Conservation (phyloP, 1,284 basidiomycete genomes). For the Cryptococcus sp. region DNA sequence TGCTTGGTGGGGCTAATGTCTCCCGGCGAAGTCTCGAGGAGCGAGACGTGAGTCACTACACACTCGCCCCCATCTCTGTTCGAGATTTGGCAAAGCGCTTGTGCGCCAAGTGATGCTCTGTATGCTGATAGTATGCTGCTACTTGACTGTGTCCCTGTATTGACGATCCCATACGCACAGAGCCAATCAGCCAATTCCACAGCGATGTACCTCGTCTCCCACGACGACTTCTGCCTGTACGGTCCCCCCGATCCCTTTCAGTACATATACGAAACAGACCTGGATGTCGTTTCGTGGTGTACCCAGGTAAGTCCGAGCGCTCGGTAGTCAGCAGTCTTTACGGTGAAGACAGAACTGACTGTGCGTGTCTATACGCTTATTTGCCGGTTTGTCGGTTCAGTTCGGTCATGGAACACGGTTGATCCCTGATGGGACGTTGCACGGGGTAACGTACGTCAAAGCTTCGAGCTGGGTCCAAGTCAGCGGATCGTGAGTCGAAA, state of each 20-base stretch:
- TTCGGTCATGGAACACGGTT: constrained; percentile 27
- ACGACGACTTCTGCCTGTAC: constrained; percentile 40
- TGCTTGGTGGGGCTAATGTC: no score
- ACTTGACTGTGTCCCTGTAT: no score
- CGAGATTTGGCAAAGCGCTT: no score
- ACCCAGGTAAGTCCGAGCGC: no score
- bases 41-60: no score
- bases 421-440: constrained; percentile 41
- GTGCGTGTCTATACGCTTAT: no score
- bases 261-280: constrained; percentile 18
- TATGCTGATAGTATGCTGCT: no score
- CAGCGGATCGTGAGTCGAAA: constrained; percentile 29
- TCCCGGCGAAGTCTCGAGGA: no score
- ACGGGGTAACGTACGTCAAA: constrained; percentile 43
- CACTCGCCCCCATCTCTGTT: no score
- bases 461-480: constrained; percentile 39
- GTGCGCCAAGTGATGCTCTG: no score
- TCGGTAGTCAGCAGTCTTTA: no score
- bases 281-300: constrained; percentile 40
- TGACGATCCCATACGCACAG: not conserved
- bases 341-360: not conserved
- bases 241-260: constrained; percentile 29
- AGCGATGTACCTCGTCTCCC: constrained; percentile 18
- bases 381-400: constrained; percentile 10
- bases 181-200: constrained; percentile 13